These are phyloP conservation scores for Elaeis guineensis DNA, from an alignment of 176 grass and related monocot genomes.

Conservation along the genomic window DNA sequence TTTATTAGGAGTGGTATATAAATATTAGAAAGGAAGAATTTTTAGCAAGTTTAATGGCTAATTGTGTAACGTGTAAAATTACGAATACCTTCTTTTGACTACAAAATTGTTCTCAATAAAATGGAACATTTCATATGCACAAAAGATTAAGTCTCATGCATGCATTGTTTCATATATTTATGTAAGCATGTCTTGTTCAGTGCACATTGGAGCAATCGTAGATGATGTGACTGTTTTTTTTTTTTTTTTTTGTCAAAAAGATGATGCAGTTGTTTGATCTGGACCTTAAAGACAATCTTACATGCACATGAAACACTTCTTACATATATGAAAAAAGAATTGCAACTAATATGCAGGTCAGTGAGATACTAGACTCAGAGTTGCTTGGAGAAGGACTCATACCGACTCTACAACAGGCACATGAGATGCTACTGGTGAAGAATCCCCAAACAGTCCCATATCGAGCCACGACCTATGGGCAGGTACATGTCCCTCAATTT, in stretches of 20 bases:
- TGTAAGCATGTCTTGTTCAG: not conserved
- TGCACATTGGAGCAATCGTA: not conserved
- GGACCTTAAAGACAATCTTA: too few relatives aligned
- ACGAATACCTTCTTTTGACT: too few relatives aligned
- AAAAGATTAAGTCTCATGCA: too few relatives aligned
- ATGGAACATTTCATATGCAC: too few relatives aligned
- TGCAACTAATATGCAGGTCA: conserved; percentile 45
- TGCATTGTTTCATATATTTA: not conserved
- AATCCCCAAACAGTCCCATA: conserved; percentile 68
- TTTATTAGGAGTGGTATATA: too few relatives aligned
- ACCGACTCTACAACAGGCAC: conserved; percentile 86
- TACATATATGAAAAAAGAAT: not conserved
- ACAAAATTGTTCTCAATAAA: too few relatives aligned
- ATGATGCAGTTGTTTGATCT: too few relatives aligned
- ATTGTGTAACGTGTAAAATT: too few relatives aligned
- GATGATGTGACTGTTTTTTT: not conserved
- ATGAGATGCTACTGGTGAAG: conserved; percentile 62
- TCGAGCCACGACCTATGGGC: conserved; percentile 68
- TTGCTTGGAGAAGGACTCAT: conserved; percentile 95
- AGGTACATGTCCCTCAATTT: conserved; percentile 24
- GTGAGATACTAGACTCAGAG: conserved; percentile 93
- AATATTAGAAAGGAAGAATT: too few relatives aligned
- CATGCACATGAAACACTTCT: too few relatives aligned
- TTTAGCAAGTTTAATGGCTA: too few relatives aligned
- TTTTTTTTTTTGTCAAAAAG: too few relatives aligned